Base-by-base conservation (phyloP, 305 asterid genomes). In the Withania somnifera region DNA sequence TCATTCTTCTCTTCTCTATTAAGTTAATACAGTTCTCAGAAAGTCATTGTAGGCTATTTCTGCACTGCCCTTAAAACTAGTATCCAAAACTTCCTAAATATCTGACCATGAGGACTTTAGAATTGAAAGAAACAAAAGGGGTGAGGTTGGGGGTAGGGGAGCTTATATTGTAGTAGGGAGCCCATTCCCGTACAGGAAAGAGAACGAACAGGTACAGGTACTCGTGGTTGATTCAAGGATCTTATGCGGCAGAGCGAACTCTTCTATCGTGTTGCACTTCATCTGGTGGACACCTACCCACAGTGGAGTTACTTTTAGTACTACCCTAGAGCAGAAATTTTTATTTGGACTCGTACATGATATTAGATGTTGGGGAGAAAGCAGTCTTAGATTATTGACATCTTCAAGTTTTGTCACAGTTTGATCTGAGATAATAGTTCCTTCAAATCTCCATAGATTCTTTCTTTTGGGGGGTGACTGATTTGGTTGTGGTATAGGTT, bases 401-500 rank as follows among this genome's bases (percentile, higher is more conserved):
- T 82, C 53, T 50, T 81, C 60, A 78, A 58, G 67, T 58, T 71
- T 64, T 81, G 19, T 78, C 11, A 30, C 14, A 6, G 57, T 60
- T 24, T 56, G 50, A 75, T 73, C 50, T 79, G 80, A 69, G 78
- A 68, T 22, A 64, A 22, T 73, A 47, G 20, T 75, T 61, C 79
- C 79, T 24, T 73, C 58, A 45, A 60, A 40, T 79, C 17, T 34
- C 38, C 15, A 51, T 22, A 61, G 42, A 11, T 24, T 79, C 57
- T 26, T 82, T 10, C 2, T 15, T 79, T 52, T n/a, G 10, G 66
- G 67, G 51, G 17, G 53, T 40, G 82, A 68, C 54, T 40, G 54
- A 83, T 69, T 86, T 64, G 77, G 76, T 67, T 79, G 58, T 58
- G 73, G 82, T 56, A 54, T 79, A 93, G 97, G 97, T 82, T 87